A percentile compares a stretch with the other conserved stretches of the same genome.
Conservation (phyloP, 371 early-diverging fungal genomes). For the Entomophthora muscae region DNA sequence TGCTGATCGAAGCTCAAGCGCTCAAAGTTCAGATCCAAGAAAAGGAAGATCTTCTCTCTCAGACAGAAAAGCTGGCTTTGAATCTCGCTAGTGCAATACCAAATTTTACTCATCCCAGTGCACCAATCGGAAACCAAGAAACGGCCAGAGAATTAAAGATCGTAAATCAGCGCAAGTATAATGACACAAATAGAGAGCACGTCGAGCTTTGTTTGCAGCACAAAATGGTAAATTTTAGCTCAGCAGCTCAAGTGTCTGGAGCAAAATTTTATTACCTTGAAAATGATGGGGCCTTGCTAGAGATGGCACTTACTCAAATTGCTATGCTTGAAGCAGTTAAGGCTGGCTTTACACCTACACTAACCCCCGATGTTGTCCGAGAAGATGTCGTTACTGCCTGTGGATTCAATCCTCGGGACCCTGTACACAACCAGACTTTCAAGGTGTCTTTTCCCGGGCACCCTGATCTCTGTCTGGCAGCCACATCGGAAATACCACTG, state of each 20-base stretch:
- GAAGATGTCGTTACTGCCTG: constrained; percentile 68
- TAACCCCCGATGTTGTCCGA: constrained; percentile 73
- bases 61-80: constrained; percentile 23
- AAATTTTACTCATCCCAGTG: constrained; percentile 42
- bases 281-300: constrained; percentile 65
- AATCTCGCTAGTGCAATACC: constrained; percentile 42
- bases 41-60: constrained; percentile 19
- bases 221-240: constrained; percentile 64
- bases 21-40: constrained; percentile 23
- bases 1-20: constrained; percentile 23
- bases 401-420: constrained; percentile 68
- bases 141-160: constrained; percentile 29
- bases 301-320: constrained; percentile 69
- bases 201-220: constrained; percentile 35
- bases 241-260: constrained; percentile 71
- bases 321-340: constrained; percentile 56
- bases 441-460: constrained; percentile 21
- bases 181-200: constrained; percentile 32
- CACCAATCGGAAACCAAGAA: constrained; percentile 45
- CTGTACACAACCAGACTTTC: constrained; percentile 70
- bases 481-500: constrained; percentile 85
- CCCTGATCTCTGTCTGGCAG: constrained; percentile 45
- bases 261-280: constrained; percentile 73
- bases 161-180: constrained; percentile 17
- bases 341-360: constrained; percentile 54